Conservation (phyloP, 805 yeast species). For the Wickerhamomyces canadensis region DNA sequence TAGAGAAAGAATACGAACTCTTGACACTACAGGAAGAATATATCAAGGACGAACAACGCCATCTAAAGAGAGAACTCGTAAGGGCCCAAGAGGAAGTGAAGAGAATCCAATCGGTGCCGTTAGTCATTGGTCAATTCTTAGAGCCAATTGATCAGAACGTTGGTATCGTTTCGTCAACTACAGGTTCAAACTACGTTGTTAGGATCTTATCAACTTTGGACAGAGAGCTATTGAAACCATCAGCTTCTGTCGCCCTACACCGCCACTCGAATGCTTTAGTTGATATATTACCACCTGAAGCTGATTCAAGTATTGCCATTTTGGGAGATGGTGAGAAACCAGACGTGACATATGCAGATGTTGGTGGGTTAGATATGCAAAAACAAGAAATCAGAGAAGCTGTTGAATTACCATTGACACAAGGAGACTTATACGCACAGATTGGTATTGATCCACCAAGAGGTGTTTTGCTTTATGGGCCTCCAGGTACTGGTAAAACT, state of each 20-base stretch:
- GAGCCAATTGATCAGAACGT: slow-evolving; percentile 97
- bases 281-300: slow-evolving; percentile 97
- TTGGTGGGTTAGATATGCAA: slow-evolving; percentile 98
- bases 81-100: slow-evolving; percentile 99
- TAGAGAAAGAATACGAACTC: slow-evolving; percentile 86
- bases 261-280: slow-evolving; percentile 98
- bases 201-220: slow-evolving; percentile 91
- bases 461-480: slow-evolving; percentile 96
- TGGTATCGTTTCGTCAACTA: slow-evolving; percentile 95
- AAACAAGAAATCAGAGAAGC: slow-evolving; percentile 99
- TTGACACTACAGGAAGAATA: slow-evolving; percentile 89
- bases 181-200: slow-evolving; percentile 96
- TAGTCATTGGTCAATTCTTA: slow-evolving; percentile 95
- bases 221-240: slow-evolving; percentile 88
- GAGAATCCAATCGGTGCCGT: slow-evolving; percentile 93
- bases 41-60: slow-evolving; percentile 97
- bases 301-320: slow-evolving; percentile 93
- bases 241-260: slow-evolving; percentile 94
- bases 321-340: slow-evolving; percentile 93
- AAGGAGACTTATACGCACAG: slow-evolving; percentile 92
- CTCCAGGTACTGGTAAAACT: slow-evolving; percentile 99
- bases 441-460: slow-evolving; percentile 99
- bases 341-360: slow-evolving; percentile 91
- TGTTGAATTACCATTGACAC: slow-evolving; percentile 92
- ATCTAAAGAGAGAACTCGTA: slow-evolving; percentile 85